Evolutionary conservation across 768 basidiomycete genomes (phyloP), one percentile per base, ranked within the genome.

Genomic region (Krasilnikovozyma curviuscula): DNA sequence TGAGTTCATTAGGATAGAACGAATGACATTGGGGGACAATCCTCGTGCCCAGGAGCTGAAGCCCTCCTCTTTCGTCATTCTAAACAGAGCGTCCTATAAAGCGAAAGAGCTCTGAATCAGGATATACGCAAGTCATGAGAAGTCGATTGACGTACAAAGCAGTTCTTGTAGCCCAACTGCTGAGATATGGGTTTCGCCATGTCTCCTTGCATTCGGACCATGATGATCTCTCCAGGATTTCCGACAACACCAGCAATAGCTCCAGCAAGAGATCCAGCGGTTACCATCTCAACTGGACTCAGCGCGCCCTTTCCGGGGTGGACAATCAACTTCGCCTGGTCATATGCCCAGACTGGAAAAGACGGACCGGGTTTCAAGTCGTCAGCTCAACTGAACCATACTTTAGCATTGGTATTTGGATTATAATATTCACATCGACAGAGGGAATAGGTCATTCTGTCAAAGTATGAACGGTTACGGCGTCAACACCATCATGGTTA

Each of bases 351-450:
- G 40, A 33, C 42, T 44, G 46, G 33, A 38, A 45, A 35, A 40
- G 52, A 18, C 12, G 9, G 27, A 16, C 13, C 34, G 23, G n/a
- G 12, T 61, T 63, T 64, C 57, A 65, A 67, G 70, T 13, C 80
- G 9, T 14, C 16, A 7, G 12, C 12, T 24, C 14, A 33, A 79
- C 19, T 81, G 81, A 0, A 88, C 57, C 7, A 79, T 54, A 68
- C 79, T 83, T 71, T 86, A 18, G 14, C 13, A n/a, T n/a, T n/a
- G n/a, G n/a, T 89, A 62, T 79, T 82, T 67, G 83, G 80, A 54
- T 88, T 84, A 63, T 88, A 85, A 14, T 81, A 83, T 76, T 83
- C 86, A 69, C 86, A 89, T n/a, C 84, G 72, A 63, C 82, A 84
- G 62, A 86, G 69, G 35, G 81, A 84, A 66, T 89, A 89, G 29